Percentiles rank a stretch among this genome's conserved stretches.
Conservation (phyloP, 768 basidiomycete species). For the Gelatoporia subvermispora region DNA sequence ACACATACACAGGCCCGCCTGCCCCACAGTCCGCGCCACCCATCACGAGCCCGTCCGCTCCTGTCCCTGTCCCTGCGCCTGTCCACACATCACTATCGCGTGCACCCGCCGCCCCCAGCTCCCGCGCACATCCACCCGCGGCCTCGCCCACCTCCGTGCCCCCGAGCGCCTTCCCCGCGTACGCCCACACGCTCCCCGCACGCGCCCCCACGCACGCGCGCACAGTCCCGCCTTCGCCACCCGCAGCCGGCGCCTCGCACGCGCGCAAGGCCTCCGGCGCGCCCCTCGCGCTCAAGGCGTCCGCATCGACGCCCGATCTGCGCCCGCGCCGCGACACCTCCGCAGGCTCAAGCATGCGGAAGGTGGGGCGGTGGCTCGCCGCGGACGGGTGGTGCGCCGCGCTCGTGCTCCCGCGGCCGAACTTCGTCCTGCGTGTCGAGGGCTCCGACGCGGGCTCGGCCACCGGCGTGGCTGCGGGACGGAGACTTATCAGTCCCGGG, state of each 20-base stretch:
- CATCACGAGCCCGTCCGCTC: conserved; percentile 3
- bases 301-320: conserved; percentile 66
- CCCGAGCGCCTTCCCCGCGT: conserved; percentile 22
- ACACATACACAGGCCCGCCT: conserved; percentile 16
- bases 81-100: too few species aligned
- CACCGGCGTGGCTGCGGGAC: too few species aligned
- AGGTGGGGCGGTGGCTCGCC: conserved; percentile 61
- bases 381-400: conserved; percentile 84
- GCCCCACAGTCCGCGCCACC: conserved; percentile 11
- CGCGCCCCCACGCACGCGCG: conserved; percentile 4
- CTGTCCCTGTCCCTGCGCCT: conserved; percentile 10
- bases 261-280: not conserved
- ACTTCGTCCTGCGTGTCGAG: conserved; percentile 47
- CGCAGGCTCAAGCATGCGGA: conserved; percentile 25
- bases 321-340: conserved; percentile 17
- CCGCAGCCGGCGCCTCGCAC: not conserved
- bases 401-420: conserved; percentile 68
- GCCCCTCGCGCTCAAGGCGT: conserved; percentile 40
- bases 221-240: conserved; percentile 2
- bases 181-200: conserved; percentile 1
- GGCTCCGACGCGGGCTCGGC: conserved; percentile 25
- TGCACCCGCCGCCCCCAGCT: conserved; percentile 5
- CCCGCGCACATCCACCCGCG: conserved; percentile 9
- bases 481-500: conserved; percentile 8
- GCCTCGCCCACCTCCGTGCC: conserved; percentile 9